A percentile compares a stretch with the other conserved stretches of the same genome.
Conservation (phyloP, 1,139 yeast species). For the Hyphopichia khmerensis region DNA sequence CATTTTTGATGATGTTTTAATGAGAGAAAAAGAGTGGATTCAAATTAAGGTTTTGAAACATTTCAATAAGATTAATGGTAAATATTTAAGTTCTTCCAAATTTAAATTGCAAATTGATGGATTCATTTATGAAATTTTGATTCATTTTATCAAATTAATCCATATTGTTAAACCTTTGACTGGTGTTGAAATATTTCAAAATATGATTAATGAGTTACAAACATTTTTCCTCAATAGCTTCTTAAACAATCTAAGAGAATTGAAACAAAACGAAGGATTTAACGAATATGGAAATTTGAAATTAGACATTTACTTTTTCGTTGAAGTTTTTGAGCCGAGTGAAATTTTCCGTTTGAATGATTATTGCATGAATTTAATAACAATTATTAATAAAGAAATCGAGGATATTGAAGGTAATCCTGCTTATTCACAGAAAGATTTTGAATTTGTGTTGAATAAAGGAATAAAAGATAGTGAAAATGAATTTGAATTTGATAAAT, state of each 20-base stretch:
- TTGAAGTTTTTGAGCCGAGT: constrained; percentile 42
- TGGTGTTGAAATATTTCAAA: constrained; percentile 34
- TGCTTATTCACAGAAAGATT: constrained; percentile 21
- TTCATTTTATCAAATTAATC: constrained; percentile 44
- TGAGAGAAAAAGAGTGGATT: constrained; percentile 37
- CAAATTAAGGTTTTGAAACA: constrained; percentile 28
- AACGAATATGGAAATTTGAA: constrained; percentile 24
- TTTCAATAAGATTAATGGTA: constrained; percentile 18
- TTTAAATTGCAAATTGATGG: constrained; percentile 32
- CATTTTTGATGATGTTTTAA: constrained; percentile 42
- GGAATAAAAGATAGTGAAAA: constrained; percentile 31
- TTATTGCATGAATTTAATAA: constrained; percentile 33
- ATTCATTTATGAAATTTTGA: constrained; percentile 38
- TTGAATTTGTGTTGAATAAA: constrained; percentile 28
- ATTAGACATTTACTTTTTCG: constrained; percentile 40
- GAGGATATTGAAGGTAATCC: constrained; percentile 24
- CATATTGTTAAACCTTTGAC: constrained; percentile 45
- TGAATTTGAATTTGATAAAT: constrained; percentile 21
- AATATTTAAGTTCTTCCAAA: neutral
- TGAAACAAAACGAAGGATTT: constrained; percentile 17
- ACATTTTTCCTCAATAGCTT: constrained; percentile 33
- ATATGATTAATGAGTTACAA: constrained; percentile 41
- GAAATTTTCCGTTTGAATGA: constrained; percentile 36
- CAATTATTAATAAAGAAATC: constrained; percentile 32
- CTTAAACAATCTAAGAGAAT: constrained; percentile 29